Evolutionary conservation across 2,329 filamentous ascomycete species (phyloP).

Genomic region (Tetracladium maxilliforme): DNA sequence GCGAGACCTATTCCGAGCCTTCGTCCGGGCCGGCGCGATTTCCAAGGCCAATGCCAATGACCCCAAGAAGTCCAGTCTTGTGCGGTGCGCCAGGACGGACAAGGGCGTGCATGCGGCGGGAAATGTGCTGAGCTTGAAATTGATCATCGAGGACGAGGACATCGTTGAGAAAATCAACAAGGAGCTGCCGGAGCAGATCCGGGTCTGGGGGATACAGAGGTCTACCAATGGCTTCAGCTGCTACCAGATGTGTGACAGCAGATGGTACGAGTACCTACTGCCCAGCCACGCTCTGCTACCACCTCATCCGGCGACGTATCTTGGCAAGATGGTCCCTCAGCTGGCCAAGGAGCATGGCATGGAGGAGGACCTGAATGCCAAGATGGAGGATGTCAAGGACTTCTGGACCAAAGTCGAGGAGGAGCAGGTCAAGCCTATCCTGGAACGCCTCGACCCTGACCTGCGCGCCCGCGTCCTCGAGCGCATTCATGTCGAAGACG

Average conservation of each 20-base stretch:
- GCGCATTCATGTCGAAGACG: conserved; percentile 33
- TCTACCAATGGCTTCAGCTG: conserved; percentile 87
- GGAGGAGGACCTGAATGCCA: conserved; percentile 48
- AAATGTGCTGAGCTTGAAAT: conserved; percentile 86
- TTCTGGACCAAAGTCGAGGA: conserved; percentile 81
- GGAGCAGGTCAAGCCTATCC: conserved; percentile 59
- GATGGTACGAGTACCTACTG: conserved; percentile 95
- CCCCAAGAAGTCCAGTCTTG: conserved; percentile 87
- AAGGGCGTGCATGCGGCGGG: conserved; percentile 95
- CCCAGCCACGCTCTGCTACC: conserved; percentile 87
- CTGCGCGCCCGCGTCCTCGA: conserved; percentile 47
- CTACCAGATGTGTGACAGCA: conserved; percentile 87
- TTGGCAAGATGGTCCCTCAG: conserved; percentile 74
- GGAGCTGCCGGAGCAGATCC: conserved; percentile 72
- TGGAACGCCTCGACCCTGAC: conserved; percentile 46
- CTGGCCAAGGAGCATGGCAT: conserved; percentile 60
- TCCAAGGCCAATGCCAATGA: conserved; percentile 95
- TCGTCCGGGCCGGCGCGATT: conserved; percentile 82
- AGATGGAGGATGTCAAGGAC: conserved; percentile 62
- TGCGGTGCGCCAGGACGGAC: conserved; percentile 88
- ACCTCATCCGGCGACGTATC: conserved; percentile 74
- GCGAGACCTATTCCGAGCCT: conserved; percentile 83
- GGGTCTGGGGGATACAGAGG: conserved; percentile 84
- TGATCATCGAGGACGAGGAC: conserved; percentile 85
- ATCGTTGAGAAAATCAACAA: conserved; percentile 86